phyloP scores from a whole-genome alignment of 768 basidiomycete species.

The Kwoniella dejecticola region DNA sequence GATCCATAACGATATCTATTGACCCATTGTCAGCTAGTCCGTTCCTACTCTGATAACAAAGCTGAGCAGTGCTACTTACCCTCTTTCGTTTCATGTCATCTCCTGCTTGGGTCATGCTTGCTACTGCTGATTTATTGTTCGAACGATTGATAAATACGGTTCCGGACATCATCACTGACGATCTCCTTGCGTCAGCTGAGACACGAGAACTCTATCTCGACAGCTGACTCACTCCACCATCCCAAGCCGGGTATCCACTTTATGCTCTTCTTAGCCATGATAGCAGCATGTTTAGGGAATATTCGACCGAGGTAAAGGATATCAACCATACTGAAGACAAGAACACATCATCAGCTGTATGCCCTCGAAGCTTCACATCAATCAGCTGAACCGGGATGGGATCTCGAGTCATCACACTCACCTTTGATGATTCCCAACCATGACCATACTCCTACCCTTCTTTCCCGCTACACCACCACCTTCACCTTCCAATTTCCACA shows the following conservation, averaged over 20 bases:
- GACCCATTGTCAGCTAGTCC: constrained; percentile 9
- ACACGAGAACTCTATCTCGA: background rate
- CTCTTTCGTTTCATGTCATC: constrained; percentile 67
- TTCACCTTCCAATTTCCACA: constrained; percentile 55
- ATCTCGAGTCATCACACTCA: constrained; percentile 7
- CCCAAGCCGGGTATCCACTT: constrained; percentile 79
- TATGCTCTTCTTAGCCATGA: constrained; percentile 89
- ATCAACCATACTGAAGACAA: constrained; percentile 46
- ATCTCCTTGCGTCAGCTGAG: background rate
- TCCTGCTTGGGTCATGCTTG: constrained; percentile 74
- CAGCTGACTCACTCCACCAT: constrained; percentile 63
- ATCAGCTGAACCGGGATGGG: background rate
- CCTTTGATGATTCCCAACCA: constrained; percentile 87
- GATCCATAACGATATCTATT: constrained; percentile 77
- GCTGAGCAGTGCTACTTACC: constrained; percentile 36
- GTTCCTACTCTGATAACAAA: background rate
- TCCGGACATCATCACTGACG: constrained; percentile 73
- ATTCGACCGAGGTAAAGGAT: constrained; percentile 78
- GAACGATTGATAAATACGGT: constrained; percentile 88
- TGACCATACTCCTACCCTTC: constrained; percentile 66
- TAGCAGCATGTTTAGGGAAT: constrained; percentile 76
- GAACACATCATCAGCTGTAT: too few relatives aligned
- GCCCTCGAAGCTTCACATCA: too few relatives aligned
- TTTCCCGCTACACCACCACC: constrained; percentile 42
- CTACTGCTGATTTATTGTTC: constrained; percentile 70